Conservation (phyloP, 2,329 filamentous ascomycete species). For the Aspergillus amoenus region DNA sequence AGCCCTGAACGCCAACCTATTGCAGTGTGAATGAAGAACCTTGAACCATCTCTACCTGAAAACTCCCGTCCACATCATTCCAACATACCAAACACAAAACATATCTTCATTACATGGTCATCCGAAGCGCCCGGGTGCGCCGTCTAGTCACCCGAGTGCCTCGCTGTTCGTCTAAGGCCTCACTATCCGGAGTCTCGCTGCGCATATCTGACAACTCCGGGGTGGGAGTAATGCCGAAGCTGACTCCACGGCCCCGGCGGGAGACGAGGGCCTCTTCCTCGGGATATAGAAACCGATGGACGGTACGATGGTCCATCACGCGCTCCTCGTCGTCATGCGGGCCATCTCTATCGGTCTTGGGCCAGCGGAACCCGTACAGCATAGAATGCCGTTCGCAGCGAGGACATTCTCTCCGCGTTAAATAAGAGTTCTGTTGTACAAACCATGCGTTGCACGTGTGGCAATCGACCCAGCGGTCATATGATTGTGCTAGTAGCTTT, state of each 20-base stretch:
- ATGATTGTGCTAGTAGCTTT: conserved; percentile 70
- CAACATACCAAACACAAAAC: neutral
- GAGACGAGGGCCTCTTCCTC: conserved; percentile 60
- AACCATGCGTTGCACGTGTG: conserved; percentile 79
- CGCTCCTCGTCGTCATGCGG: conserved; percentile 67
- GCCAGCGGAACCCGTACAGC: conserved; percentile 92
- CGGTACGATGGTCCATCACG: conserved; percentile 78
- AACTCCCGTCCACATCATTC: conserved; percentile 10
- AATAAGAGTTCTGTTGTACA: conserved; percentile 84
- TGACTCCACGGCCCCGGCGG: conserved; percentile 38
- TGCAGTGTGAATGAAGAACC: neutral
- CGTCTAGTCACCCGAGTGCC: conserved; percentile 36
- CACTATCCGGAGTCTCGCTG: conserved; percentile 40
- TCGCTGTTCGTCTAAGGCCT: conserved; percentile 34
- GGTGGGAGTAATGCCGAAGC: conserved; percentile 36
- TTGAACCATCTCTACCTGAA: neutral
- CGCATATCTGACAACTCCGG: conserved; percentile 39
- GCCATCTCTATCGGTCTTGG: conserved; percentile 83
- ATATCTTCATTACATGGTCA: conserved; percentile 33
- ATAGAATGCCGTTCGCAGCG: conserved; percentile 95
- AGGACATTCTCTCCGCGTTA: conserved; percentile 80
- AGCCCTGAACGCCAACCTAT: conserved; percentile 8
- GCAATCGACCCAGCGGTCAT: conserved; percentile 84
- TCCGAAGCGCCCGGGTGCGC: conserved; percentile 32
- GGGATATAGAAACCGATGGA: conserved; percentile 78